Evolutionary conservation across 2,329 filamentous ascomycete species (phyloP), one percentile per base, ranked within the genome.

Genomic region (Fusarium dlaminii): DNA sequence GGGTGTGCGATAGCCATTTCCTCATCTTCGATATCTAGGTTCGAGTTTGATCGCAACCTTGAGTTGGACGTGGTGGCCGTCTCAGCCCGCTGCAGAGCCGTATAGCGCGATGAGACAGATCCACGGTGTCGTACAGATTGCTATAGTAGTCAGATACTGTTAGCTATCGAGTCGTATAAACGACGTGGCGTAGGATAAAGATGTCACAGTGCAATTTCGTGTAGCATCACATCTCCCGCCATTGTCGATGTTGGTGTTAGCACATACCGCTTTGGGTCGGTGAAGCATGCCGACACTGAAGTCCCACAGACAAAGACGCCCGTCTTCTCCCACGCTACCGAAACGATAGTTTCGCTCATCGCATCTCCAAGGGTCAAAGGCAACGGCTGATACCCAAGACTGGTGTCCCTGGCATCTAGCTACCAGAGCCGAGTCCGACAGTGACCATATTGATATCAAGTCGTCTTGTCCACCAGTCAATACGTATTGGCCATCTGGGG

Each of bases 271-370:
- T 84, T 96, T 96, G 27, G 96, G 96, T 68, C 95, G 90, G 82
- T 97, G 94, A 77, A 99, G 87, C 96, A 98, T 98, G 77, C 95
- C 95, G 46, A 98, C 94, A 75, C 92, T 98, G 81, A 99, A 99
- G 84, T 99, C 96, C 96, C 96, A 99, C 18, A 99, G 86, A 67
- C 98, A 90, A 24, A 99, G 86, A 65, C 95, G 89, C 77, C 95
- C 94, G 81, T 99, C 96, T 80, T 98, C 96, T 20, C 96, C 96
- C 2, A 99, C 96, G 78, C 94, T 98, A 36, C 96, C 96, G 78
- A 99, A 98, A 4, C 96, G 90, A 83, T 99, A 99, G 78, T 94
- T 98, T 77, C 93, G 91, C 80, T 97, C 94, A 79, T 99, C 96
- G 79, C 96, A 99, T 72, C 95, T 90, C 96, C 96, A 99, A 0